phyloP scores from a whole-genome alignment of 140 eudicot genomes.

The Eryngium alpinum region DNA sequence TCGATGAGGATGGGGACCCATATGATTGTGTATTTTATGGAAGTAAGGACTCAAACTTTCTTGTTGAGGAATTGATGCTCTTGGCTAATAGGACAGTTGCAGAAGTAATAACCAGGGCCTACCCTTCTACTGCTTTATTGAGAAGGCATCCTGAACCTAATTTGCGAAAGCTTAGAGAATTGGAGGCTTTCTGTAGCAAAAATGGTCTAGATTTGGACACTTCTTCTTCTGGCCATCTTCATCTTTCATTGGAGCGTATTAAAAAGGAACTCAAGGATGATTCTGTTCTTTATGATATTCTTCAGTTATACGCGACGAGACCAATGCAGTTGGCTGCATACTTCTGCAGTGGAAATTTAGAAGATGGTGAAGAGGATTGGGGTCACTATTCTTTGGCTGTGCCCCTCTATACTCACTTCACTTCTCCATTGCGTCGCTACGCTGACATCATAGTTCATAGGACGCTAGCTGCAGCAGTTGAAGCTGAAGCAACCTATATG shows the following conservation, averaged over 20 bases:
- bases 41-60: conserved; percentile 49
- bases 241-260: conserved; percentile 54
- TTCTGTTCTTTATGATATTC: conserved; percentile 55
- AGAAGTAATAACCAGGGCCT: conserved; percentile 72
- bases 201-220: conserved; percentile 59
- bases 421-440: conserved; percentile 87
- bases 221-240: conserved; percentile 57
- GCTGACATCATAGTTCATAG: conserved; percentile 92
- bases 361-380: conserved; percentile 35
- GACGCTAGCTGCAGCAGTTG: conserved; percentile 64
- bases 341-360: conserved; percentile 68
- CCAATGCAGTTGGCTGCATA: conserved; percentile 86
- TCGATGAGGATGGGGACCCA: conserved; percentile 67
- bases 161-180: conserved; percentile 59
- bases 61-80: conserved; percentile 92
- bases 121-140: conserved; percentile 66
- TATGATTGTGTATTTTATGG: conserved; percentile 46
- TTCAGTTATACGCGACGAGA: conserved; percentile 71
- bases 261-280: conserved; percentile 56
- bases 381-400: conserved; percentile 84
- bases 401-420: conserved; percentile 87
- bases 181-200: conserved; percentile 66
- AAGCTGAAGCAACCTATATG: conserved; percentile 57
- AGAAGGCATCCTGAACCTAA: conserved; percentile 94
- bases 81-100: conserved; percentile 91